Evolutionary conservation across 805 yeast species (phyloP).

Genomic region (Candida michaelii): DNA sequence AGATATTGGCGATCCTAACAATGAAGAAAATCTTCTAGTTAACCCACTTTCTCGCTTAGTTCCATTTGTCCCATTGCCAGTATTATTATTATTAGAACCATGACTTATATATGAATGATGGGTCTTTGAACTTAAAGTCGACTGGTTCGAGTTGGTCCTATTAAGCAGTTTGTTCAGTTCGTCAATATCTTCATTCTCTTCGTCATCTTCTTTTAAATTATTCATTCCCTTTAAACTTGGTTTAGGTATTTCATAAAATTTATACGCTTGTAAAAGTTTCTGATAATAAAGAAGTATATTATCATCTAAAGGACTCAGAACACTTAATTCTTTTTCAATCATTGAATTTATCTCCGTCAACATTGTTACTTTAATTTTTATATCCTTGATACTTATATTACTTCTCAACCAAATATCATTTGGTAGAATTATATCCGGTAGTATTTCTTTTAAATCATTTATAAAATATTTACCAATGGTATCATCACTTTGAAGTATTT

Average conservation of each 20-base stretch:
- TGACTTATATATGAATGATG: slow-evolving; percentile 14
- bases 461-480: background rate
- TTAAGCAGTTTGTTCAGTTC: slow-evolving; percentile 12
- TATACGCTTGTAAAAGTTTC: slow-evolving; percentile 32
- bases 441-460: slow-evolving; percentile 19
- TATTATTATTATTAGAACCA: slow-evolving; percentile 3
- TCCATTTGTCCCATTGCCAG: slow-evolving; percentile 3
- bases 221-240: background rate
- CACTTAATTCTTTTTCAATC: slow-evolving; percentile 22
- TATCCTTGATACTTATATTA: slow-evolving; percentile 29
- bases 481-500: slow-evolving; percentile 6
- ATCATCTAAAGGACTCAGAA: slow-evolving; percentile 23
- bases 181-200: slow-evolving; percentile 15
- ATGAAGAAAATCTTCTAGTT: slow-evolving; percentile 20
- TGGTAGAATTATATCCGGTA: slow-evolving; percentile 36
- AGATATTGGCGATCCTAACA: slow-evolving; percentile 9
- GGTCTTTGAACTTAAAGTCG: slow-evolving; percentile 14
- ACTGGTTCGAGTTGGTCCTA: slow-evolving; percentile 15
- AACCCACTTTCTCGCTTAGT: slow-evolving; percentile 11
- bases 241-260: slow-evolving; percentile 26
- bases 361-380: slow-evolving; percentile 31
- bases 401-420: slow-evolving; percentile 37
- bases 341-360: slow-evolving; percentile 33
- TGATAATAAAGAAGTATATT: slow-evolving; percentile 28
- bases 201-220: slow-evolving; percentile 19